Conservation (phyloP, 306 rosid genomes). For the Leucaena leucocephala region DNA sequence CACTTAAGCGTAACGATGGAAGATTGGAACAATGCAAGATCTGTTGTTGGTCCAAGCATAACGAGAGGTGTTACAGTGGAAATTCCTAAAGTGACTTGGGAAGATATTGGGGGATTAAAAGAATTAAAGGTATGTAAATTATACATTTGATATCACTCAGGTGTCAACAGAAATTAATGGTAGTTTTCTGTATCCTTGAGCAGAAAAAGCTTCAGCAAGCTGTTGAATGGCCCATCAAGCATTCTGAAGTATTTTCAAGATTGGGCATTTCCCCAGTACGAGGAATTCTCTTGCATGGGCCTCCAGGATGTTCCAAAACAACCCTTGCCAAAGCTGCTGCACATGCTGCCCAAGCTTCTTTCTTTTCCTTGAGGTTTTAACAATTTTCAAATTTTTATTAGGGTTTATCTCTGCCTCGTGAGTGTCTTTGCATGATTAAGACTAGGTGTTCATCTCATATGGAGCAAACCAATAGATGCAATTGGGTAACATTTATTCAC, state of each 20-base stretch:
- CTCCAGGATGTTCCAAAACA: slow-evolving; percentile 97
- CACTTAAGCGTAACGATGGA: slow-evolving; percentile 52
- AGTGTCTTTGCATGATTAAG: slow-evolving; percentile 6
- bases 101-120: slow-evolving; percentile 85
- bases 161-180: slow-evolving; percentile 25
- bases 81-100: slow-evolving; percentile 91
- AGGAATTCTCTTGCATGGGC: slow-evolving; percentile 95
- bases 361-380: slow-evolving; percentile 88
- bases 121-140: slow-evolving; percentile 74
- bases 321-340: slow-evolving; percentile 98
- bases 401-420: slow-evolving; percentile 17
- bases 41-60: slow-evolving; percentile 79
- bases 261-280: slow-evolving; percentile 84
- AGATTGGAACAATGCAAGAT: slow-evolving; percentile 82
- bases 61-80: slow-evolving; percentile 89
- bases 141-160: slow-evolving; percentile 27
- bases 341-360: slow-evolving; percentile 87
- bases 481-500: background rate
- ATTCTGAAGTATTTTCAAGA: slow-evolving; percentile 67
- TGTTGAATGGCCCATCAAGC: slow-evolving; percentile 92
- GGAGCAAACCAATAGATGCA: slow-evolving; percentile 7
- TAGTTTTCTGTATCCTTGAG: slow-evolving; percentile 30
- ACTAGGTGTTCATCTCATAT: background rate
- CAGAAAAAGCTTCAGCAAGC: slow-evolving; percentile 91
- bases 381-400: slow-evolving; percentile 22